Percentiles rank a stretch among this genome's conserved stretches.
Conservation (phyloP, 2,329 filamentous ascomycete genomes). For the Colletotrichum karsti region DNA sequence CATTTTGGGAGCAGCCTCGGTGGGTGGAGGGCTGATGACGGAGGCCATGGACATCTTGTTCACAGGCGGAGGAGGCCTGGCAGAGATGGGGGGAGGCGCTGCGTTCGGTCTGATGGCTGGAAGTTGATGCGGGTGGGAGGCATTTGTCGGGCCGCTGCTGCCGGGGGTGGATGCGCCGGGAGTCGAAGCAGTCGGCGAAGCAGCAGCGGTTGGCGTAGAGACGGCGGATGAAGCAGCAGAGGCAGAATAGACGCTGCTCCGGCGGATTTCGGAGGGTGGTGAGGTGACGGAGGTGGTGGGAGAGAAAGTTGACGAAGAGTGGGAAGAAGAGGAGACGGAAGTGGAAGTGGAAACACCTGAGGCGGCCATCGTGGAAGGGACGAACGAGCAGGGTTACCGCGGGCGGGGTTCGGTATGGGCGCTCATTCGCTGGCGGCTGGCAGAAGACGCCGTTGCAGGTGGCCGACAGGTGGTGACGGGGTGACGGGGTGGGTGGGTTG, state of each 20-base stretch:
- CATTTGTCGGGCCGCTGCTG: slow-evolving; percentile 23
- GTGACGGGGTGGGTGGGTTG: background rate
- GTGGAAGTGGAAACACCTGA: slow-evolving; percentile 22
- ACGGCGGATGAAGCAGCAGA: slow-evolving; percentile 18
- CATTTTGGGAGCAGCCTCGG: slow-evolving; percentile 51
- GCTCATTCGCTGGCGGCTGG: slow-evolving; percentile 16
- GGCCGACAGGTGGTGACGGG: background rate
- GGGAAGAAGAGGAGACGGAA: slow-evolving; percentile 10
- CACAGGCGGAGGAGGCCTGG: slow-evolving; percentile 35
- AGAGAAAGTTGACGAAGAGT: slow-evolving; percentile 15
- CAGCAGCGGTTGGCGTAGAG: slow-evolving; percentile 16
- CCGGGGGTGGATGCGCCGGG: slow-evolving; percentile 18
- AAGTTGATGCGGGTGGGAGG: slow-evolving; percentile 24
- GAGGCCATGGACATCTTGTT: slow-evolving; percentile 58
- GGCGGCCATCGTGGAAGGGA: slow-evolving; percentile 28
- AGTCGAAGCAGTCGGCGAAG: slow-evolving; percentile 18
- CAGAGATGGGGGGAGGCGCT: slow-evolving; percentile 40
- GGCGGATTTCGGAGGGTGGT: slow-evolving; percentile 14
- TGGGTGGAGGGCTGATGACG: slow-evolving; percentile 50
- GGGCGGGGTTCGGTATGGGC: slow-evolving; percentile 17
- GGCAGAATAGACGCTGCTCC: background rate
- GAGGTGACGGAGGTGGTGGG: background rate
- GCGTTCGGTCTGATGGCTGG: slow-evolving; percentile 31
- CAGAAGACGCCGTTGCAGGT: slow-evolving; percentile 3
- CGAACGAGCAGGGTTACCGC: slow-evolving; percentile 20